phyloP scores from a whole-genome alignment of 257 asterid species.

The Ilex aquifolium region DNA sequence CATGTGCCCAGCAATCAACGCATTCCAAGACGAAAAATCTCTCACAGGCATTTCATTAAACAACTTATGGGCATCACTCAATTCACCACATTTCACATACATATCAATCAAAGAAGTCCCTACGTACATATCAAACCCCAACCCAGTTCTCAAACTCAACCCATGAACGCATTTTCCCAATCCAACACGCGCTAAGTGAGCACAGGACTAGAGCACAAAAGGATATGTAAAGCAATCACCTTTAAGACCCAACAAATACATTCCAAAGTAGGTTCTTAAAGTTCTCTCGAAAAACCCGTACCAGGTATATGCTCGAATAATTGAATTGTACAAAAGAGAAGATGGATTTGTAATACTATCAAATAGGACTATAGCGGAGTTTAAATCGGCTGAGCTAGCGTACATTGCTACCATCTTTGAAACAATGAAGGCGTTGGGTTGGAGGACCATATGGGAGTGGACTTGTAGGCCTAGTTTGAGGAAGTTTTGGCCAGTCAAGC shows the following conservation, averaged over 20 bases:
- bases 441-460: slow-evolving; percentile 54
- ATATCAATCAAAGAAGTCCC: slow-evolving; percentile 66
- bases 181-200: slow-evolving; percentile 25
- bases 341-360: slow-evolving; percentile 31
- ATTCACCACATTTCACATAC: slow-evolving; percentile 65
- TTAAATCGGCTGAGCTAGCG: slow-evolving; percentile 77
- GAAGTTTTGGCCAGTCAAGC: slow-evolving; percentile 49
- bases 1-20: slow-evolving; percentile 71
- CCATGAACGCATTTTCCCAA: slow-evolving; percentile 54
- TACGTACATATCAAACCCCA: slow-evolving; percentile 47
- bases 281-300: slow-evolving; percentile 32
- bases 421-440: slow-evolving; percentile 44
- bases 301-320: slow-evolving; percentile 65
- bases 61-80: slow-evolving; percentile 42
- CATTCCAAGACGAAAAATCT: slow-evolving; percentile 67
- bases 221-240: slow-evolving; percentile 81
- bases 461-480: slow-evolving; percentile 65
- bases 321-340: slow-evolving; percentile 55
- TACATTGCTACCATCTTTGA: slow-evolving; percentile 95
- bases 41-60: slow-evolving; percentile 65
- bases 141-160: slow-evolving; percentile 51
- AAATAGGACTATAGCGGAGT: slow-evolving; percentile 51
- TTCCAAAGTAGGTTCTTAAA: slow-evolving; percentile 19
- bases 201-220: slow-evolving; percentile 64
- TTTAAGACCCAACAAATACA: slow-evolving; percentile 43